phyloP scores from a whole-genome alignment of 2,329 filamentous ascomycete species.

The Pseudogymnoascus sp. region DNA sequence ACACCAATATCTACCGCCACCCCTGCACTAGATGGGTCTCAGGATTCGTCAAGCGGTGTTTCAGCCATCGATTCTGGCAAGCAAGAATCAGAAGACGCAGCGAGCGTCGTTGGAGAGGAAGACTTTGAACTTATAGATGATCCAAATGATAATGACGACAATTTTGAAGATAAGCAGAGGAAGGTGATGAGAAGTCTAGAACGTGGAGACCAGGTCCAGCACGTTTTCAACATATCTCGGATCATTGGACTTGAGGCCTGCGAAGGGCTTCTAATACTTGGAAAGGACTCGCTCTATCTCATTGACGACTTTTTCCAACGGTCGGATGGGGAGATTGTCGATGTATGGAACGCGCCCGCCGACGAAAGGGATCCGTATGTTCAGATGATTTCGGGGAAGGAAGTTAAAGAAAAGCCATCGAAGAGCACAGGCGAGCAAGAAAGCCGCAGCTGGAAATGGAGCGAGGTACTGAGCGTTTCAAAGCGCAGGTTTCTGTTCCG shows the following conservation, averaged over 20 bases:
- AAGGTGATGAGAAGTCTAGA: constrained; percentile 94
- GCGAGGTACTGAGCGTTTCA: constrained; percentile 87
- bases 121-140: constrained; percentile 96
- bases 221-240: constrained; percentile 90
- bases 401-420: constrained; percentile 52
- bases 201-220: constrained; percentile 83
- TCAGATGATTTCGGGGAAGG: constrained; percentile 76
- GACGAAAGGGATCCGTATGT: constrained; percentile 95
- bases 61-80: neutral
- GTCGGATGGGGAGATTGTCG: constrained; percentile 90
- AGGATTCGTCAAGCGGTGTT: constrained; percentile 10
- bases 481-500: constrained; percentile 93
- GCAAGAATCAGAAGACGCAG: constrained; percentile 12
- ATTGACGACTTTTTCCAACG: constrained; percentile 96
- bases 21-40: constrained; percentile 14
- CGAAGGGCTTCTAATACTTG: constrained; percentile 87
- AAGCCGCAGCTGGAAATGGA: constrained; percentile 87
- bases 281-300: constrained; percentile 86
- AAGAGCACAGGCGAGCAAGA: constrained; percentile 61
- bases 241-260: constrained; percentile 90
- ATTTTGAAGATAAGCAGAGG: constrained; percentile 94
- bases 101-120: constrained; percentile 54
- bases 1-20: constrained; percentile 14
- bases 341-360: constrained; percentile 84
- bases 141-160: constrained; percentile 69